Conservation (phyloP, 2,329 filamentous ascomycete species). For the Mollisiaceae sp. region DNA sequence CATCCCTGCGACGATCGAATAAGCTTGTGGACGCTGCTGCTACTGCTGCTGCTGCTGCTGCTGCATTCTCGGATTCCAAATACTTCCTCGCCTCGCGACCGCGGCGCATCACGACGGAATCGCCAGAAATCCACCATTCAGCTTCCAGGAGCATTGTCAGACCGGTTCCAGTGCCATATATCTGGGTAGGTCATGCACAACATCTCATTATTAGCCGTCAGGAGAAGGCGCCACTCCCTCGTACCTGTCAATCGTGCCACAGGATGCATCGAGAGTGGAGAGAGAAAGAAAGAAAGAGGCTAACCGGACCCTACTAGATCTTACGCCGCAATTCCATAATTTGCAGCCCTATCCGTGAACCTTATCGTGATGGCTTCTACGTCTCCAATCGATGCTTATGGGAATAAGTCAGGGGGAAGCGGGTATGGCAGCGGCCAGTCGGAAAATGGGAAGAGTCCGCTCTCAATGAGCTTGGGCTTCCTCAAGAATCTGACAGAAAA, state of each 20-base stretch:
- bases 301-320: constrained; percentile 27
- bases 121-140: constrained; percentile 19
- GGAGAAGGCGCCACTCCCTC: background rate
- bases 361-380: constrained; percentile 35
- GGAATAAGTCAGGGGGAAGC: constrained; percentile 36
- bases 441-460: constrained; percentile 41
- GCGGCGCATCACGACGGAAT: constrained; percentile 16
- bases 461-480: constrained; percentile 60
- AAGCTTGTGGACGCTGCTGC: background rate
- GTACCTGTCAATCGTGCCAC: constrained; percentile 12
- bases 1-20: constrained; percentile 12
- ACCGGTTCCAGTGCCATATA: constrained; percentile 13
- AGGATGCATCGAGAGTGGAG: constrained; percentile 15
- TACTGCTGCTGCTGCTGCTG: constrained; percentile 23
- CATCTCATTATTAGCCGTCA: constrained; percentile 11
- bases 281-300: constrained; percentile 23
- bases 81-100: constrained; percentile 29
- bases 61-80: constrained; percentile 32
- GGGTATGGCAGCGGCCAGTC: constrained; percentile 42
- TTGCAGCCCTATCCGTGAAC: constrained; percentile 17
- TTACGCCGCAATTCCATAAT: constrained; percentile 14
- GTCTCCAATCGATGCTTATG: constrained; percentile 39
- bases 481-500: constrained; percentile 74
- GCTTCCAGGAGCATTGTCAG: constrained; percentile 16
- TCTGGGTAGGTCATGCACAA: constrained; percentile 31